phyloP scores from a whole-genome alignment of 495 filamentous ascomycete genomes.

The Aspergillus heteromorphus region DNA sequence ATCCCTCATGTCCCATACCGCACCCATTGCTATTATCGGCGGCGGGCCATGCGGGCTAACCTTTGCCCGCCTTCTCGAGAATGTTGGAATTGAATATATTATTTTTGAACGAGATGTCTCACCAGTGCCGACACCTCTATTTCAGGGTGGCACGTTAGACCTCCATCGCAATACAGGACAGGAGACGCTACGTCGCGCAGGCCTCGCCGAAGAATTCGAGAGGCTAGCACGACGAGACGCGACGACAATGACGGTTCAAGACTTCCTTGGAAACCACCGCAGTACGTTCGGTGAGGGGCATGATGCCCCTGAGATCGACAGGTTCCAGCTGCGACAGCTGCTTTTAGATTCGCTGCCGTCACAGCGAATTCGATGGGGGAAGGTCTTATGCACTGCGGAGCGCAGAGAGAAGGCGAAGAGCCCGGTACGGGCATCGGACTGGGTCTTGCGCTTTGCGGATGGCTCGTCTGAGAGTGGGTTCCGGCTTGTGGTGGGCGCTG shows the following conservation, averaged over 20 bases:
- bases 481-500: slow-evolving; percentile 47
- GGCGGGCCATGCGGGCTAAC: slow-evolving; percentile 50
- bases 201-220: slow-evolving; percentile 41
- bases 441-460: slow-evolving; percentile 8
- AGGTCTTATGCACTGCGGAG: neutral
- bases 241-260: slow-evolving; percentile 22
- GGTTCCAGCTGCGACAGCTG: slow-evolving; percentile 32
- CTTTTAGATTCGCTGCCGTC: slow-evolving; percentile 33
- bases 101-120: slow-evolving; percentile 46
- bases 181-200: slow-evolving; percentile 40
- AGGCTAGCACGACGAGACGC: slow-evolving; percentile 37
- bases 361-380: slow-evolving; percentile 34
- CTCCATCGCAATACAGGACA: slow-evolving; percentile 44
- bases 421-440: neutral
- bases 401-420: neutral
- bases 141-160: slow-evolving; percentile 49
- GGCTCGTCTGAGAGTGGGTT: slow-evolving; percentile 12
- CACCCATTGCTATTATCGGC: slow-evolving; percentile 48
- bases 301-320: slow-evolving; percentile 33
- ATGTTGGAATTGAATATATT: slow-evolving; percentile 33
- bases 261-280: slow-evolving; percentile 1
- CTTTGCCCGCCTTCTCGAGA: slow-evolving; percentile 48
- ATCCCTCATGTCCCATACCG: neutral
- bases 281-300: slow-evolving; percentile 7
- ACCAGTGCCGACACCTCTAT: neutral